These are phyloP conservation scores for Lachancea dasiensis DNA, from an alignment of 805 yeast genomes.

Conservation along the genomic window DNA sequence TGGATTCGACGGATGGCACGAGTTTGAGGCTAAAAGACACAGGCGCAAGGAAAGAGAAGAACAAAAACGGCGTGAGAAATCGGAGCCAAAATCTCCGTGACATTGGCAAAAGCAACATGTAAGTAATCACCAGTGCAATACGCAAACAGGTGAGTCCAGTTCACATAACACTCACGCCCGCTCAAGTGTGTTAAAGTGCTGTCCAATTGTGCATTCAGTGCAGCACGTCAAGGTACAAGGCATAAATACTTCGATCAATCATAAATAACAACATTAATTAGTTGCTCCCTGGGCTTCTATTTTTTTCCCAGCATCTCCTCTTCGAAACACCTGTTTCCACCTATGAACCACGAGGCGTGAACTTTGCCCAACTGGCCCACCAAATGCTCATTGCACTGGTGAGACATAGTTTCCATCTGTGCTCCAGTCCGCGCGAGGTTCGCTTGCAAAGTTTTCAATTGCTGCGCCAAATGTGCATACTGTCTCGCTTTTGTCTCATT, in stretches of 20 bases:
- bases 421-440: slow-evolving; percentile 24
- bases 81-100: slow-evolving; percentile 5
- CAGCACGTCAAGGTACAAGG: too few species aligned
- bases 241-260: too few species aligned
- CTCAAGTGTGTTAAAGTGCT: background rate
- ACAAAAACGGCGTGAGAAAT: slow-evolving; percentile 12
- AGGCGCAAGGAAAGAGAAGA: slow-evolving; percentile 20
- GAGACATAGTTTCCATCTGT: slow-evolving; percentile 27
- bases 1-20: slow-evolving; percentile 81
- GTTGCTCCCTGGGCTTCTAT: slow-evolving; percentile 1
- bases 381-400: slow-evolving; percentile 28
- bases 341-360: slow-evolving; percentile 30
- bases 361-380: slow-evolving; percentile 31
- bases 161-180: background rate
- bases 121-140: background rate
- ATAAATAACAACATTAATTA: too few species aligned
- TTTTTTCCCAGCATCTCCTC: slow-evolving; percentile 22
- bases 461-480: slow-evolving; percentile 29
- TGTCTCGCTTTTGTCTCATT: slow-evolving; percentile 28
- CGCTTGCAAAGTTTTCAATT: slow-evolving; percentile 22
- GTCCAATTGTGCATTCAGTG: too few species aligned
- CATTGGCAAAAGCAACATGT: background rate
- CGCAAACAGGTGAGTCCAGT: background rate
- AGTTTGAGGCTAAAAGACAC: slow-evolving; percentile 63
- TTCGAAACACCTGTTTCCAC: slow-evolving; percentile 26